Conservation (phyloP, 495 filamentous ascomycete species). For the Podospora pseudoanserina region DNA sequence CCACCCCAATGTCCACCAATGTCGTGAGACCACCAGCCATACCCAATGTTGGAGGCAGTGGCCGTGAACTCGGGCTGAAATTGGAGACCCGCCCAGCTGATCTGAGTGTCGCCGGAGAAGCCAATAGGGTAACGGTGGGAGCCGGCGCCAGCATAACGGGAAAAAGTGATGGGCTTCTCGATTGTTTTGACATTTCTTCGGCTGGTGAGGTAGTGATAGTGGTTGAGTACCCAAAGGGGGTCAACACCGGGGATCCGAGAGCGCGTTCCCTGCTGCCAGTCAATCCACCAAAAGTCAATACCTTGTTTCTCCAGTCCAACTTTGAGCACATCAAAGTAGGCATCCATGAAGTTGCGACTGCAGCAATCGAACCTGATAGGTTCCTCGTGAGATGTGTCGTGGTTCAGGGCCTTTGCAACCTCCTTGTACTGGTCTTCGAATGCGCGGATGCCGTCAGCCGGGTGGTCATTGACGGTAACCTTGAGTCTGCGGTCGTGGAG, state of each 20-base stretch:
- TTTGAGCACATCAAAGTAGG: conserved; percentile 56
- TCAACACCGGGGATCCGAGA: conserved; percentile 54
- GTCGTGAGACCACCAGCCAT: conserved; percentile 64
- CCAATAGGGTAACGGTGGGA: conserved; percentile 59
- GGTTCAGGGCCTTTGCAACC: conserved; percentile 46
- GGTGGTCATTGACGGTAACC: conserved; percentile 56
- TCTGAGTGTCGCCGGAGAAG: conserved; percentile 56
- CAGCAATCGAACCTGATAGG: conserved; percentile 55
- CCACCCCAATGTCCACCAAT: conserved; percentile 57
- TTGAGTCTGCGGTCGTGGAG: conserved; percentile 46
- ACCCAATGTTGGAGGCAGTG: conserved; percentile 61
- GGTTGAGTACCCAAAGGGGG: conserved; percentile 61
- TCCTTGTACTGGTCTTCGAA: conserved; percentile 52
- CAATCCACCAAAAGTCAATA: conserved; percentile 59
- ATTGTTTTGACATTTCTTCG: conserved; percentile 27
- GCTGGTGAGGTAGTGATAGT: conserved; percentile 56
- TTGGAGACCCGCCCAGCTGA: conserved; percentile 53
- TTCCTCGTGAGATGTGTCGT: conserved; percentile 41
- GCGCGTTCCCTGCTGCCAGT: conserved; percentile 58
- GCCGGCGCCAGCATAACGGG: conserved; percentile 56
- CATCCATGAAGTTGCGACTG: conserved; percentile 50
- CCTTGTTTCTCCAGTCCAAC: conserved; percentile 47
- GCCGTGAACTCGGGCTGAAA: conserved; percentile 63
- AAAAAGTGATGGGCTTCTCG: conserved; percentile 41
- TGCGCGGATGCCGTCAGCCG: conserved; percentile 49